phyloP scores from a whole-genome alignment of 164 flowering plant genomes.

The Berberis vulgaris region DNA sequence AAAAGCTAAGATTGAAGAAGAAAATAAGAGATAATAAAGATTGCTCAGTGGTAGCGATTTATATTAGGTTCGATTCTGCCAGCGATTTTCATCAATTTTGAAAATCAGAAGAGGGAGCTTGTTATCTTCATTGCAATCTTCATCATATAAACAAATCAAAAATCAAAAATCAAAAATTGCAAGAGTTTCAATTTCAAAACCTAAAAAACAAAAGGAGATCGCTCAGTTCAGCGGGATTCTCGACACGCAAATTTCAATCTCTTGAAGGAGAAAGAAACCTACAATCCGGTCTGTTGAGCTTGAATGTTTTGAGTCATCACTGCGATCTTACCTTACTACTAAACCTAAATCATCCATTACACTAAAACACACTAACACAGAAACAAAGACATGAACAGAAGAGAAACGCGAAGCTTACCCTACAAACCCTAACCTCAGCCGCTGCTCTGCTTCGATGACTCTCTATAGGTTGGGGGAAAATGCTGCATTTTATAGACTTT shows the following conservation, averaged over 20 bases:
- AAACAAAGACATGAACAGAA: no score
- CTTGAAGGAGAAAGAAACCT: constrained; percentile 13
- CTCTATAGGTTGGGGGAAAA: no score
- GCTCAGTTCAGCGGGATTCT: constrained; percentile 22
- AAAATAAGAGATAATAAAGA: not conserved
- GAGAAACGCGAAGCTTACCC: no score
- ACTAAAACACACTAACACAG: no score
- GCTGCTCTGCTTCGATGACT: no score
- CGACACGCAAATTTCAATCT: constrained; percentile 19
- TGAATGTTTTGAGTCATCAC: constrained; percentile 23
- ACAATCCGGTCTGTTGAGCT: constrained; percentile 45
- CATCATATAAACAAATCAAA: not conserved
- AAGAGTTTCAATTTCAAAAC: not conserved
- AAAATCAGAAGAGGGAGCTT: constrained; percentile 27
- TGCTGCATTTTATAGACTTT: no score
- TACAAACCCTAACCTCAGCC: no score
- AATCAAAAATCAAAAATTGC: not conserved
- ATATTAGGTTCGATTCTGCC: constrained; percentile 28
- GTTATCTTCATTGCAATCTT: constrained; percentile 20
- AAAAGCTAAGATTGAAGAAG: not conserved
- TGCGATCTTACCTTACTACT: constrained; percentile 2
- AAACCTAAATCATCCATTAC: no score
- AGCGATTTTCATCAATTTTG: constrained; percentile 14
- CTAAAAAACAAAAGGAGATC: constrained; percentile 6
- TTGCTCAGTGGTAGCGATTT: constrained; percentile 22